Evolutionary conservation across 192 early-diverging fungal genomes (phyloP), one percentile per base, ranked within the genome.

Genomic region (Backusella tuberculispora): DNA sequence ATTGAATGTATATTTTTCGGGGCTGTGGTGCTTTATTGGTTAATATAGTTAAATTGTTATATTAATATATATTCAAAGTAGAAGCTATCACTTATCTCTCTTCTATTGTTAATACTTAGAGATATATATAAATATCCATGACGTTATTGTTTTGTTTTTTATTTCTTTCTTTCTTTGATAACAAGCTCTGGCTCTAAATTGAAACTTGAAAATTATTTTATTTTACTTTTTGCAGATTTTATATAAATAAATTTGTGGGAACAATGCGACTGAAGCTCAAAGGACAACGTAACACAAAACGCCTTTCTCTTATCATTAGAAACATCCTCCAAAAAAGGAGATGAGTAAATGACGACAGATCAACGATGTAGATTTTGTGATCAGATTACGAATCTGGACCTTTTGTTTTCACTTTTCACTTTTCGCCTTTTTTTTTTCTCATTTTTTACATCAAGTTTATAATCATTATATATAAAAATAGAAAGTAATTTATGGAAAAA

Each of bases 271-370:
- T 24, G 2, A 34, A 34, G 29, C 29, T 34, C 29, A 34, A 34
- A 34, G 29, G 29, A 1, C 29, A 19, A 13, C 53, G 53, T 60
- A 12, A 0, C 53, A 60, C 53, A 60, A 26, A 60, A 4, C 53
- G 53, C 53, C 53, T 26, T 60, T 60, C 26, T 60, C 53, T 60
- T 60, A 60, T 60, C 53, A 60, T 26, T 8, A 60, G 26, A 26
- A 24, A 26, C 21, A 60, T 60, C 53, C 21, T 26, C 53, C 53
- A 60, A 60, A 60, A 60, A 60, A 60, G 53, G 53, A 60, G 21
- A 60, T 12, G 53, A 24, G 53, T 26, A 26, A 60, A 60, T 60
- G 53, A 60, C 53, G 53, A 60, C 53, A 60, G 53, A 60, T 60
- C 53, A 60, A 14, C 21, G 12, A 12, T 60, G 45, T 10, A 46